A percentile compares a stretch with the other conserved stretches of the same genome.
Evolutionary conservation across 2,329 filamentous ascomycete genomes (phyloP).

Genomic region (Huntiella moniliformis): DNA sequence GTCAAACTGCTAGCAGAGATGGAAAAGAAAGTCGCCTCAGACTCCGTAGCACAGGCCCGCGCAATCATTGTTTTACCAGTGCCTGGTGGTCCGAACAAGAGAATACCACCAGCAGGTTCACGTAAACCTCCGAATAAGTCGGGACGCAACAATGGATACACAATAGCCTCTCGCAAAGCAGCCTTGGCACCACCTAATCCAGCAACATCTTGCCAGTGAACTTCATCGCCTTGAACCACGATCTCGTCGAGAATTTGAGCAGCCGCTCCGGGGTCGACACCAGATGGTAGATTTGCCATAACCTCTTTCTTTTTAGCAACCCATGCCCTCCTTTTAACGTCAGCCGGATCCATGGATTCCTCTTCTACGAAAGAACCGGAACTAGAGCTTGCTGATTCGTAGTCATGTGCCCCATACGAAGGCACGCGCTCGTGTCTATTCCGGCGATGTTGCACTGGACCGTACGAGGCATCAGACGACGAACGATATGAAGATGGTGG

Average conservation of each 20-base stretch:
- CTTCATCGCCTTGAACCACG: constrained; percentile 81
- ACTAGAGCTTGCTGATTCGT: neutral
- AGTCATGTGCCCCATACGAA: neutral
- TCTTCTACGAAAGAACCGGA: constrained; percentile 2
- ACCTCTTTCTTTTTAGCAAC: constrained; percentile 26
- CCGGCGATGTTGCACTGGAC: neutral
- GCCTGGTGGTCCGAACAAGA: constrained; percentile 90
- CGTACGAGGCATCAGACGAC: constrained; percentile 9
- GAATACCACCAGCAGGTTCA: constrained; percentile 85
- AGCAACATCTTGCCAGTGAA: constrained; percentile 86
- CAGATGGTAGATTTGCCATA: constrained; percentile 60
- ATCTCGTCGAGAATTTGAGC: constrained; percentile 93
- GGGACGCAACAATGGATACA: constrained; percentile 88
- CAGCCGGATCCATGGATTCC: neutral
- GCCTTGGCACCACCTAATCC: constrained; percentile 80
- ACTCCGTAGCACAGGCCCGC: constrained; percentile 84
- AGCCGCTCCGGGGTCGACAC: constrained; percentile 65
- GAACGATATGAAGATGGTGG: constrained; percentile 7
- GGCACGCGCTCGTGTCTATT: neutral
- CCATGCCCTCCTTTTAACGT: constrained; percentile 6
- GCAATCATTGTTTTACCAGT: constrained; percentile 98
- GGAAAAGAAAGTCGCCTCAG: constrained; percentile 86
- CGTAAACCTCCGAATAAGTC: constrained; percentile 91
- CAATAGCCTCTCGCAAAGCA: constrained; percentile 83
- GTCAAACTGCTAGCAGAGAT: constrained; percentile 89